Base-by-base conservation (phyloP, 2,329 filamentous ascomycete species). In the Fusarium humuli region DNA sequence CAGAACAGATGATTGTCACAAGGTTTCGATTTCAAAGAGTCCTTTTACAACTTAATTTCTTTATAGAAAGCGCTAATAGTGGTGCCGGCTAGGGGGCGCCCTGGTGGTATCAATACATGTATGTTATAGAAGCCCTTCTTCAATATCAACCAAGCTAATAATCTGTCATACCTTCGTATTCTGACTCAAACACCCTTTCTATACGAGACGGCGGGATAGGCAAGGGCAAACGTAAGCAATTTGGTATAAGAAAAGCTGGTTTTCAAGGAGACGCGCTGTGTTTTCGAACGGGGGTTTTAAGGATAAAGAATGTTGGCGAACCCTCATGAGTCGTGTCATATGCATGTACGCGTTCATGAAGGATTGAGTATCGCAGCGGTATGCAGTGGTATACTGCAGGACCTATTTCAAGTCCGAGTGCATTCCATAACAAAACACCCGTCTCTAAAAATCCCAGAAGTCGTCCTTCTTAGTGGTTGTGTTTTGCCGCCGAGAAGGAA, bases 361-460 rank as follows among this genome's bases (percentile, higher is more conserved):
- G 37, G 6, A 25, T 14, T 34, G n/a, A 50, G 37, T 22, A 50
- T 42, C n/a, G 29, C 20, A 40, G 37, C 16, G 9, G 54, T 25
- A 30, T 27, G 32, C 18, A 41, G 47, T 41, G 23, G 12, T 18
- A 56, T 34, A 66, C 40, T 45, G 42, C 37, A 25, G 16, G 27
- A 6, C 44, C 18, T 44, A 42, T 32, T 40, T n/a, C n/a, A 55
- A 56, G 23, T 40, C 57, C 37, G 40, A 25, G 34, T 44, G 41
- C 40, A 27, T 45, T 58, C 34, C 37, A 30, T 45, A 46, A 47
- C 59, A 67, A 60, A 57, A 54, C 56, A 54, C 55, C 37, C 53
- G 22, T 56, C 42, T 53, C 68, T 79, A 86, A 72, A 83, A 85
- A 68, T 85, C 83, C 85, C 85, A 87, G 61, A 84, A 83, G 76